These are phyloP conservation scores for Oehlia diaphana DNA, from an alignment of 192 early-diverging fungal genomes.

Conservation along the genomic window DNA sequence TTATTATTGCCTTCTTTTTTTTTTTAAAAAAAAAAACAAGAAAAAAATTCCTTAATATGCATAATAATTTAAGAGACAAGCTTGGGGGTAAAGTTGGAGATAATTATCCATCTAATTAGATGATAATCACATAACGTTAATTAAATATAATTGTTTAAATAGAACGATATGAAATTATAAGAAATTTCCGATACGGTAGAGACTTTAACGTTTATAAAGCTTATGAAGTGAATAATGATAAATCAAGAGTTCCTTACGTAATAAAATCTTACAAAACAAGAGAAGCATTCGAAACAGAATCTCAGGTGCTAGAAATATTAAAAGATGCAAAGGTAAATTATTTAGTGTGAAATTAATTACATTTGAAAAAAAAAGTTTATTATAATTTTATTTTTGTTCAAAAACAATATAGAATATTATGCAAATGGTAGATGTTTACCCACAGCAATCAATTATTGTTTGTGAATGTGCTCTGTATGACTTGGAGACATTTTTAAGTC, in stretches of 20 bases:
- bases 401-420: constrained; percentile 5
- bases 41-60: no score
- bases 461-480: background rate
- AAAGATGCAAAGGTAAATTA: background rate
- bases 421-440: background rate
- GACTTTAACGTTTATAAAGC: background rate
- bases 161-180: background rate
- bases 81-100: no score
- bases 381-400: background rate
- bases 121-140: no score
- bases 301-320: background rate
- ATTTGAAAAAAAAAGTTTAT: no score
- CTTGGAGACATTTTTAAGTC: background rate
- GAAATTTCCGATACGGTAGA: background rate
- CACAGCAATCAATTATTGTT: background rate
- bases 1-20: no score
- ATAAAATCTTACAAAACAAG: background rate
- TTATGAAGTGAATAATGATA: background rate
- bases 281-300: background rate
- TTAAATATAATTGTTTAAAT: no score
- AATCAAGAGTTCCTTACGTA: background rate
- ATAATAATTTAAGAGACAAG: no score
- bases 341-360: background rate
- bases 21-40: no score
- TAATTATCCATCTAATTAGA: no score